Evolutionary conservation across 2,329 filamentous ascomycete genomes (phyloP), one percentile per base, ranked within the genome.

Genomic region (Xylariaceae sp.): DNA sequence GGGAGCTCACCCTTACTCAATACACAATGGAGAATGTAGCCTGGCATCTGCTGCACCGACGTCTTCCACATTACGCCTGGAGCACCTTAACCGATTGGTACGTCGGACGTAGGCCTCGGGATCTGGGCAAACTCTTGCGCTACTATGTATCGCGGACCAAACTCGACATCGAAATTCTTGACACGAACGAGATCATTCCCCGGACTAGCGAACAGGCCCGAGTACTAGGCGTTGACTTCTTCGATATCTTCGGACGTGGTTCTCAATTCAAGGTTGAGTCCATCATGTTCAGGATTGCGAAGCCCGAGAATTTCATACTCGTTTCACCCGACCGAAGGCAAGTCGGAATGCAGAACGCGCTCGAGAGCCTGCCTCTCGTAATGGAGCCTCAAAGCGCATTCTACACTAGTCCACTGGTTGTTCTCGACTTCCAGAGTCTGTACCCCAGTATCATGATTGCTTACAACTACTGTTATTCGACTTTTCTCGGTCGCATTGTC

Each of bases 221-320:
- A 9, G 78, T 99, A 9, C 81, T 99, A 2, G 94, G 94, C 0
- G 89, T 97, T 0, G 94, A 99, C 74, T 99, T 99, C 76, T 96
- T 93, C 73, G 96, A 92, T 0, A 94, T 99, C 57, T 94, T 97
- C 69, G 93, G 90, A 4, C 84, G 94, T 57, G 94, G 94, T 13
- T 97, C 92, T 0, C 94, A 99, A 71, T 97, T 95, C 82, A 99
- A 99, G 73, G 94, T 99, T 47, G 94, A 99, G 75, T 97, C 93
- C 1, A 87, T 97, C 67, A 97, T 99, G 94, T 97, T 97, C 69
- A 86, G 94, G 49, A 97, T 99, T 66, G 93, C 94, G 49, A 99
- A 99, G 72, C 92, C 94, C 0, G 94, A 99, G 73, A 96, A 94
- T 67, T 95, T 94, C 68, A 79, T 97, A 6, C 80, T 99, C 0